These are phyloP conservation scores for Simplicillium sp. DNA, from an alignment of 2,329 filamentous ascomycete species.

Conservation along the genomic window DNA sequence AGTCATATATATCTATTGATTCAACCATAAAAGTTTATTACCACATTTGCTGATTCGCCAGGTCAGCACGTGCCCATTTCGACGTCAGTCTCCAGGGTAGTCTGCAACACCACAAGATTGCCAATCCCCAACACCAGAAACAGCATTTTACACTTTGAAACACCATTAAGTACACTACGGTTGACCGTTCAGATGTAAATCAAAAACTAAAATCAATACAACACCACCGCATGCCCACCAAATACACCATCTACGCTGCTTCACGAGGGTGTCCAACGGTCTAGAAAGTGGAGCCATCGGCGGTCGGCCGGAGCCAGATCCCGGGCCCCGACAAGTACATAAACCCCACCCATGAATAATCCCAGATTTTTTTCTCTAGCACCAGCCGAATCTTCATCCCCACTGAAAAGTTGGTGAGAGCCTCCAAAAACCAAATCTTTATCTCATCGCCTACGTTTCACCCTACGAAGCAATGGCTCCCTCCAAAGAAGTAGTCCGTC, in stretches of 20 bases:
- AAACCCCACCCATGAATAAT: constrained; percentile 21
- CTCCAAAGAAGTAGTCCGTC: constrained; percentile 27
- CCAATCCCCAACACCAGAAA: no score
- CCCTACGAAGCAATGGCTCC: constrained; percentile 23
- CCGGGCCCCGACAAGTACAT: constrained; percentile 23
- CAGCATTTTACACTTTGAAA: no score
- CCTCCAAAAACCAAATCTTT: constrained; percentile 1
- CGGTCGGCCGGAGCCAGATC: constrained; percentile 4
- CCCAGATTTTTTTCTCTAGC: constrained; percentile 15
- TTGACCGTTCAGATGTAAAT: no score
- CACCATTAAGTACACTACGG: no score
- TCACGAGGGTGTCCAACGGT: no score
- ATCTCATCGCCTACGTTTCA: no score
- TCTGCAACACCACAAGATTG: no score
- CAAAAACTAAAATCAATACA: neutral
- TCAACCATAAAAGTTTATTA: no score
- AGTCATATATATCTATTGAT: no score
- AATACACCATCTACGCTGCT: neutral
- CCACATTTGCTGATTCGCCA: no score
- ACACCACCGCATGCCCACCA: neutral
- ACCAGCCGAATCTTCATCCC: constrained; percentile 13
- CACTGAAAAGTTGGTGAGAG: constrained; percentile 15
- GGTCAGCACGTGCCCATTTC: no score
- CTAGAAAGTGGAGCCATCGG: neutral
- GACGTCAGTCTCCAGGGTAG: no score